These are phyloP conservation scores for Hymenoscyphus infarciens DNA, from an alignment of 2,329 filamentous ascomycete species.

Conservation along the genomic window DNA sequence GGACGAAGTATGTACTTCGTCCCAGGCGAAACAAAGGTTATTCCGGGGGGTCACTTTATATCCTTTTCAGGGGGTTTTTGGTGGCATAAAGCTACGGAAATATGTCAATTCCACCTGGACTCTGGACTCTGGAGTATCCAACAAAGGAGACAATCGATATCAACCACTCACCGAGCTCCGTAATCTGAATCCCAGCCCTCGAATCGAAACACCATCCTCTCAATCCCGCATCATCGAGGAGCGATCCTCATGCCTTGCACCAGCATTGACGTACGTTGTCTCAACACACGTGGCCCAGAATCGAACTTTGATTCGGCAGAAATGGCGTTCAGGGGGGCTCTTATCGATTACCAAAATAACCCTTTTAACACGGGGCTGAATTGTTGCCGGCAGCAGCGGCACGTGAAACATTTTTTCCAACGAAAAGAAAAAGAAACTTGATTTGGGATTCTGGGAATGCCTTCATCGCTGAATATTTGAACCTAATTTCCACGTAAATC, in stretches of 20 bases:
- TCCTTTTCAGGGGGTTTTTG: too few species aligned
- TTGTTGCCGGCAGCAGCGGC: too few species aligned
- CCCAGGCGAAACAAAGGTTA: too few species aligned
- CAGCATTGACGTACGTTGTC: not conserved
- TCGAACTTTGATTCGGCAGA: not conserved
- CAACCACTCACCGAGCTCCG: not conserved
- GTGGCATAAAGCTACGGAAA: too few species aligned
- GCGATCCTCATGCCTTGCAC: not conserved
- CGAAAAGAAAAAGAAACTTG: too few species aligned
- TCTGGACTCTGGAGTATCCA: not conserved
- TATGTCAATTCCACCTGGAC: too few species aligned
- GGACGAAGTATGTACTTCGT: too few species aligned
- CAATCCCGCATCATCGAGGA: not conserved
- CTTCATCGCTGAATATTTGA: too few species aligned
- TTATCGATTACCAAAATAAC: not conserved
- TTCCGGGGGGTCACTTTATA: too few species aligned
- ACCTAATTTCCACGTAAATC: too few species aligned
- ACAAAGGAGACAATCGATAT: not conserved
- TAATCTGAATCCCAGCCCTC: not conserved
- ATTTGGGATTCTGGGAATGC: too few species aligned
- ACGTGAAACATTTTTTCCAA: too few species aligned
- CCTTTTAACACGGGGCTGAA: not conserved
- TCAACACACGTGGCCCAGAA: not conserved
- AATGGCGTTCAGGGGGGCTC: not conserved
- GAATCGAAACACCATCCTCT: not conserved